Conservation (phyloP, 768 basidiomycete species). For the Hericium rajendrae region DNA sequence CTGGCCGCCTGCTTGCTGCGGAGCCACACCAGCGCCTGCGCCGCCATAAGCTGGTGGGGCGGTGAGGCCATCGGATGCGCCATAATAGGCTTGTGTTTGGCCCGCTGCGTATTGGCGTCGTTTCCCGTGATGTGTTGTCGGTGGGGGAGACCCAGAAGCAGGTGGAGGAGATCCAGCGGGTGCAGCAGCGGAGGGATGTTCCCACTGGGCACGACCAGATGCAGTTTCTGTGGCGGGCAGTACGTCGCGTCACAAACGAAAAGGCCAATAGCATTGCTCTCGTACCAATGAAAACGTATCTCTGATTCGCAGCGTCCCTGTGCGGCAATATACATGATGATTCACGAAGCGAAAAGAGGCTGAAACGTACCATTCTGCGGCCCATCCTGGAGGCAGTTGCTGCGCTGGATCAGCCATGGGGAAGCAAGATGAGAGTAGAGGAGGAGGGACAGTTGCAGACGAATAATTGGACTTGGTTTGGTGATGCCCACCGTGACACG, state of each 20-base stretch:
- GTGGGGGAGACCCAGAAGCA: conserved; percentile 36
- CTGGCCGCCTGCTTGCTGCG: conserved; percentile 34
- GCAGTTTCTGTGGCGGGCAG: conserved; percentile 52
- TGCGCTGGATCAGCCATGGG: conserved; percentile 41
- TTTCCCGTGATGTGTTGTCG: conserved; percentile 38
- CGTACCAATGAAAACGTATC: conserved; percentile 86
- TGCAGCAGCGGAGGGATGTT: conserved; percentile 43
- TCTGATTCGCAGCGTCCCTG: conserved; percentile 75
- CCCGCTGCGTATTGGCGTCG: conserved; percentile 92
- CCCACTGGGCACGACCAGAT: conserved; percentile 85
- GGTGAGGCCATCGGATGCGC: conserved; percentile 30
- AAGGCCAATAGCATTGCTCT: neutral
- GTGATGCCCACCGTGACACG: no score
- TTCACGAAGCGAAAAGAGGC: neutral
- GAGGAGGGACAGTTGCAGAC: neutral
- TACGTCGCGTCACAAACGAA: neutral
- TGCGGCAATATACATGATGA: conserved; percentile 7
- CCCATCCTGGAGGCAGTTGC: conserved; percentile 87
- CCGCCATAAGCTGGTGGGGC: conserved; percentile 36
- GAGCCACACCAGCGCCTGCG: conserved; percentile 22
- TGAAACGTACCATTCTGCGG: conserved; percentile 71
- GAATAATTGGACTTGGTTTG: no score
- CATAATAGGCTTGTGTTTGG: conserved; percentile 86
- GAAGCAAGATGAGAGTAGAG: conserved; percentile 4
- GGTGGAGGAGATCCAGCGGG: conserved; percentile 28